Conservation (phyloP, 352 stramenopile genomes). For the Phytophthora rubi region DNA sequence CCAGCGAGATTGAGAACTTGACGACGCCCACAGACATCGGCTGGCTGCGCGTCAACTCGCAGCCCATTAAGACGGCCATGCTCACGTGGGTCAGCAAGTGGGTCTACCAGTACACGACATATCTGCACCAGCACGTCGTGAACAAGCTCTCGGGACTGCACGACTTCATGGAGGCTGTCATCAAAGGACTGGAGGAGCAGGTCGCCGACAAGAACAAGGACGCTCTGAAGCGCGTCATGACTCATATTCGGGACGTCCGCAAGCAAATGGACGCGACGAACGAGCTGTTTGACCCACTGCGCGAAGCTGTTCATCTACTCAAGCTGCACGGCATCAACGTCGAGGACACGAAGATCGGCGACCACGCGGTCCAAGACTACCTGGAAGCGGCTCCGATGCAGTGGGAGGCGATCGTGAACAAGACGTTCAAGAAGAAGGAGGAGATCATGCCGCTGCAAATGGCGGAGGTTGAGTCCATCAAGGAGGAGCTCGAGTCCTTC, state of each 20-base stretch:
- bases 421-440: slow-evolving; percentile 99
- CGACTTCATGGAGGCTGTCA: slow-evolving; percentile 94
- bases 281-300: slow-evolving; percentile 95
- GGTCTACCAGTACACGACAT: slow-evolving; percentile 96
- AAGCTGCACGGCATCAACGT: slow-evolving; percentile 95
- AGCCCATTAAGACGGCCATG: slow-evolving; percentile 97
- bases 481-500: slow-evolving; percentile 94
- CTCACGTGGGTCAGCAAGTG: slow-evolving; percentile 96
- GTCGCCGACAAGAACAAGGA: slow-evolving; percentile 94
- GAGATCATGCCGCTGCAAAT: slow-evolving; percentile 98
- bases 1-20: slow-evolving; percentile 89
- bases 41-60: slow-evolving; percentile 97
- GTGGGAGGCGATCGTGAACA: slow-evolving; percentile 98
- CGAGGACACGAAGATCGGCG: slow-evolving; percentile 86
- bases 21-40: slow-evolving; percentile 94
- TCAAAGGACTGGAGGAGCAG: slow-evolving; percentile 90
- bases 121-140: slow-evolving; percentile 93
- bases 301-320: slow-evolving; percentile 94
- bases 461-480: slow-evolving; percentile 94
- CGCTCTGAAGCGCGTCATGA: slow-evolving; percentile 97
- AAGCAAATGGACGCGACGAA: slow-evolving; percentile 94
- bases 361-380: slow-evolving; percentile 90
- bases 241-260: slow-evolving; percentile 94
- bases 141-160: slow-evolving; percentile 88
- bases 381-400: slow-evolving; percentile 96